A percentile compares a stretch with the other conserved stretches of the same genome.
These are phyloP conservation scores for Nakataea oryzae DNA, from an alignment of 2,329 filamentous ascomycete species.

Conservation along the genomic window DNA sequence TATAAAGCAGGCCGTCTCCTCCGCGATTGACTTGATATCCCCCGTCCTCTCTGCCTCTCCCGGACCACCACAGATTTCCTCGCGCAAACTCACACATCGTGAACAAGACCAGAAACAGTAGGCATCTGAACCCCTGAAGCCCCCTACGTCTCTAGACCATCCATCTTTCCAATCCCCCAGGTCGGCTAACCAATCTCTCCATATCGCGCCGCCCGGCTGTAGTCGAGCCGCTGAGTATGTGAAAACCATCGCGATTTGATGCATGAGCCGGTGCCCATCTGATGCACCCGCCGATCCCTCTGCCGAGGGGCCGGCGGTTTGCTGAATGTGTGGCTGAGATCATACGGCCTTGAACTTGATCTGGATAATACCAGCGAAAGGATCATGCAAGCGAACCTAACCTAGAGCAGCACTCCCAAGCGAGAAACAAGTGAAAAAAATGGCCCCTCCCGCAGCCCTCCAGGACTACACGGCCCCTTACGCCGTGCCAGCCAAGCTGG, in stretches of 20 bases:
- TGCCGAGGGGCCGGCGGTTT: neutral
- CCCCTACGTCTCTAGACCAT: too few species aligned
- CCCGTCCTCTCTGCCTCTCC: neutral
- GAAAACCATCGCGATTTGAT: conserved; percentile 12
- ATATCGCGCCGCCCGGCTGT: neutral
- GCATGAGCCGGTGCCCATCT: conserved; percentile 23
- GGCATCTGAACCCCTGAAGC: neutral
- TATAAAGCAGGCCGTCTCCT: neutral
- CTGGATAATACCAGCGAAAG: conserved; percentile 61
- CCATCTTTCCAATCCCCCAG: neutral
- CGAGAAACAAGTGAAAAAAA: conserved; percentile 33
- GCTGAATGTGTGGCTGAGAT: conserved; percentile 21
- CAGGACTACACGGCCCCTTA: conserved; percentile 41
- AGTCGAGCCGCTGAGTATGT: neutral
- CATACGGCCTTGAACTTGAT: conserved; percentile 28
- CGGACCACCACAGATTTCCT: neutral
- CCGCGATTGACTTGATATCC: neutral
- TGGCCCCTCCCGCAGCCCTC: conserved; percentile 68
- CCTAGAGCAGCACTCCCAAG: neutral
- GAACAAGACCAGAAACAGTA: neutral
- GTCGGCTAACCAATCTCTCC: neutral
- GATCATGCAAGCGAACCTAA: conserved; percentile 65
- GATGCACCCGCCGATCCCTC: conserved; percentile 2
- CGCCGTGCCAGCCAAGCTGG: conserved; percentile 32
- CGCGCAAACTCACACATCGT: neutral